Evolutionary conservation across 1,284 basidiomycete genomes (phyloP), one percentile per base, ranked within the genome.

Genomic region (Wallemia ichthyophaga): DNA sequence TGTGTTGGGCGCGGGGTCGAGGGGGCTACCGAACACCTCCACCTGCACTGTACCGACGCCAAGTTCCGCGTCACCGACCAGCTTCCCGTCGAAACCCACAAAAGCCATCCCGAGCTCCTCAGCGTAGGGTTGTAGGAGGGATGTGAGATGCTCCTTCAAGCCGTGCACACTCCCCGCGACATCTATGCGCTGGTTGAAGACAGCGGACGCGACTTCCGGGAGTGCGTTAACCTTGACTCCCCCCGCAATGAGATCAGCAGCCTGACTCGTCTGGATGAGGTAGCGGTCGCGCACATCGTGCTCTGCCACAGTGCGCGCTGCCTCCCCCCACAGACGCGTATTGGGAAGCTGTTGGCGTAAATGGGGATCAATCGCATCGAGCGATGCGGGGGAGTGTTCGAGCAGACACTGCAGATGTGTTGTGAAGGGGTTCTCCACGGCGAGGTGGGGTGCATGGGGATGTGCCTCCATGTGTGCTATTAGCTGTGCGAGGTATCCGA

Each of bases 141-240:
- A 61, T 1, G 70, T 68, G 61, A 78, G 72, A 56, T 71, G 74
- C 17, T 66, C 64, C 62, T 73, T 67, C 2, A 74, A 71, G 21
- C 70, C 73, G 0, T 65, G 66, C 17, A 77, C 68, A 2, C 74
- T 74, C 59, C 75, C 75, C 25, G 63, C 58, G 21, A 74, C 73
- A 3, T 75, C 72, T 60, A 81, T 76, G 17, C 79, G 75, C 63
- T 79, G 78, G 63, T 82, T 79, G 59, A 80, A 71, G 21, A 76
- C 66, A 2, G 76, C 76, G 62, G 69, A 73, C 1, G 74, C 74
- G 60, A 69, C 69, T 67, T 80, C 78, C 0, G 78, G 78, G 1
- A 80, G 70, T 1, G 78, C 78, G 62, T 80, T 80, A 58, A 73
- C 71, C 69, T 83, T 83, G 53, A 81, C 77, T 19, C 82, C 81